Evolutionary conservation across 257 asterid species (phyloP).

Genomic region (Penstemon newberryi): DNA sequence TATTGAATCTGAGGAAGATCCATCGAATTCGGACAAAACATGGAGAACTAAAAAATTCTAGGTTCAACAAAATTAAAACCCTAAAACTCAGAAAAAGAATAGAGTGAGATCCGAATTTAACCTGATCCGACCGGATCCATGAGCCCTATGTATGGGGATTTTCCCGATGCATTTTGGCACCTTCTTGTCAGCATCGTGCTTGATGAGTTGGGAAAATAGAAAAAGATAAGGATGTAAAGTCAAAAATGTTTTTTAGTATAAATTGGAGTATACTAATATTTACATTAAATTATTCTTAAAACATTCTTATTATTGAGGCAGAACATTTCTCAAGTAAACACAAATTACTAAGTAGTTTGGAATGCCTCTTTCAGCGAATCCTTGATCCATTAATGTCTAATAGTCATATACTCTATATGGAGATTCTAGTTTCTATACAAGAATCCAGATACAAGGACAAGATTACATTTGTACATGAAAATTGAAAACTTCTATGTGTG

Average conservation of each 20-base stretch:
- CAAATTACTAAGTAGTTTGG: neutral
- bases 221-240: slow-evolving; percentile 26
- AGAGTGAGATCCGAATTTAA: too few species aligned
- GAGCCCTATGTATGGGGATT: slow-evolving; percentile 24
- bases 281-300: neutral
- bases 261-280: neutral
- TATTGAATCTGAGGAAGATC: too few species aligned
- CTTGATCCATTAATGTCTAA: neutral
- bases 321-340: neutral
- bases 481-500: slow-evolving; percentile 4
- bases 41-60: too few species aligned
- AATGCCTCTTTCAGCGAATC: too few species aligned
- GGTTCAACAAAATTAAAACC: too few species aligned
- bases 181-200: slow-evolving; percentile 67
- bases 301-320: neutral
- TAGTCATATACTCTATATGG: neutral
- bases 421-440: slow-evolving; percentile 35
- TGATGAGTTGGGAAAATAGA: slow-evolving; percentile 25
- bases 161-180: slow-evolving; percentile 50
- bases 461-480: neutral
- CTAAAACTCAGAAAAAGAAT: too few species aligned
- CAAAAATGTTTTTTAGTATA: slow-evolving; percentile 21
- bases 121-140: neutral
- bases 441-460: slow-evolving; percentile 38
- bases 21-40: too few species aligned